Evolutionary conservation across 2,329 filamentous ascomycete species (phyloP), one percentile per base, ranked within the genome.

Genomic region (Apiospora saccharicola): DNA sequence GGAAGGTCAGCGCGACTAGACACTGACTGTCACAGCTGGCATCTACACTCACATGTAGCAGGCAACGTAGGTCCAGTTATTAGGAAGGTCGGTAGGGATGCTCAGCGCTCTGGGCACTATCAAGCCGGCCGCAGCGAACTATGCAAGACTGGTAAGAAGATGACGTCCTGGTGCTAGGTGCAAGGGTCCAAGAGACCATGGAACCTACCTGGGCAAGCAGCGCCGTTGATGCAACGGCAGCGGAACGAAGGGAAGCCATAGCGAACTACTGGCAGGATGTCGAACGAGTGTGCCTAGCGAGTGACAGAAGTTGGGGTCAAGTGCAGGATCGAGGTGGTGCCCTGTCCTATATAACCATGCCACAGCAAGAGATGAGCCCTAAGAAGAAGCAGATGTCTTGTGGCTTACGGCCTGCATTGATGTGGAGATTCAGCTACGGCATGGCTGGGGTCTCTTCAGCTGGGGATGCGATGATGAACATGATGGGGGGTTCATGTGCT

Each of bases 31-130:
- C 24, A 46, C 22, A 67, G 57, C 12, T 16, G 41, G 10, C 8
- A 6, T n/a, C 26, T n/a, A 24, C 3, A 73, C 72, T 68, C 22
- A 73, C 72, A 73, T 53, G 64, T 73, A 73, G 57, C 72, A 73
- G n/a, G 70, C 72, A n/a, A 73, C 72, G 49, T 73, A 73, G 10
- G 72, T 73, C 72, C 72, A 73, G 24, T 73, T 71, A 26, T 61
- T 71, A 19, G 72, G 72, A 12, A 73, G 67, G 57, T 68, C 68
- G 49, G 67, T 71, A 8, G 72, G 72, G n/a, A 73, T 70, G 10
- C 26, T 46, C 43, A 73, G n/a, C 3, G 67, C 70, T 37, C 72
- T 46, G 37, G 72, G 70, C 24, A 73, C n/a, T 30, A 73, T 57
- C 49, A 64, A n/a, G n/a, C 70, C 70, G n/a, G 72, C 49, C 37